A percentile compares a stretch with the other conserved stretches of the same genome.
Evolutionary conservation across 1,139 yeast species (phyloP).

Genomic region (Hemisphaericaspora lyxosophila): DNA sequence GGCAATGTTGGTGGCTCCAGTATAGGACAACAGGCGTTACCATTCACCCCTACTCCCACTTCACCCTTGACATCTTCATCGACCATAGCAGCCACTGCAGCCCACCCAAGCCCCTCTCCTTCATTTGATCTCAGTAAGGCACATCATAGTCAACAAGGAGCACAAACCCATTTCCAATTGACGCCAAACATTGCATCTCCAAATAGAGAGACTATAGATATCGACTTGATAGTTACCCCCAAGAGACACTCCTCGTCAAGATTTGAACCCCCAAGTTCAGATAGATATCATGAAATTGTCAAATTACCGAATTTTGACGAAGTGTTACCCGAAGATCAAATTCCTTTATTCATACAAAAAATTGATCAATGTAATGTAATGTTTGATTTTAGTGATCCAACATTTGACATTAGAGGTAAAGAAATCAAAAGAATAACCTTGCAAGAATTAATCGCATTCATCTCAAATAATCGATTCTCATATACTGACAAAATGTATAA

Average conservation of each 20-base stretch:
- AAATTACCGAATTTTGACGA: conserved; percentile 88
- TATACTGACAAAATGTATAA: conserved; percentile 90
- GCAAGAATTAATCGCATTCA: conserved; percentile 85
- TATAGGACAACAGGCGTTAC: conserved; percentile 12
- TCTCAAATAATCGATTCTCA: conserved; percentile 75
- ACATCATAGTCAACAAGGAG: conserved; percentile 28
- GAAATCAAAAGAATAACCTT: conserved; percentile 85
- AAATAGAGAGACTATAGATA: conserved; percentile 43
- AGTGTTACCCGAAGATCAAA: conserved; percentile 82
- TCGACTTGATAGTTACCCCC: conserved; percentile 60
- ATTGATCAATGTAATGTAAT: conserved; percentile 92
- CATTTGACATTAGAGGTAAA: conserved; percentile 87
- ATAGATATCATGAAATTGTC: conserved; percentile 64
- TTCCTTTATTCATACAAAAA: conserved; percentile 78
- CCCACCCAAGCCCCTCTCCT: neutral
- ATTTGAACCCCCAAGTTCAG: conserved; percentile 75
- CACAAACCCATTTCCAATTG: conserved; percentile 33
- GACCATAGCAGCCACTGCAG: conserved; percentile 5
- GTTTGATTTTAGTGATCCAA: conserved; percentile 93
- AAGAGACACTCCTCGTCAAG: conserved; percentile 93
- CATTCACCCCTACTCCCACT: conserved; percentile 35
- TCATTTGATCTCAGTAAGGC: conserved; percentile 15
- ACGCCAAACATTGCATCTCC: conserved; percentile 47
- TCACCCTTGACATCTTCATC: conserved; percentile 21
- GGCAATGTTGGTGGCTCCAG: too few relatives aligned